These are phyloP conservation scores for Fermentozyma sake DNA, from an alignment of 1,139 yeast species.

Conservation along the genomic window DNA sequence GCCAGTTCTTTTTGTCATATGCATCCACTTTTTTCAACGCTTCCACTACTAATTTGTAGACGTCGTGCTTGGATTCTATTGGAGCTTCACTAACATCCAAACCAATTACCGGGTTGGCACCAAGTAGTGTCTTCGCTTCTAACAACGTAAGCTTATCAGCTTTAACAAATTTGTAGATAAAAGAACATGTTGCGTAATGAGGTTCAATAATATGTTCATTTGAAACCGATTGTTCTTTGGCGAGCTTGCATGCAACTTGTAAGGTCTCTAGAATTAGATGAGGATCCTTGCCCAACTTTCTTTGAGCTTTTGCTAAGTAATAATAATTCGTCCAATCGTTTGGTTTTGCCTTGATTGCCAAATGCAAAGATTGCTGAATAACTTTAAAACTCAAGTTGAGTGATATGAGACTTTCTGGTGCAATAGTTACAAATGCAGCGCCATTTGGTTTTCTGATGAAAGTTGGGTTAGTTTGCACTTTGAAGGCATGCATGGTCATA, in stretches of 20 bases:
- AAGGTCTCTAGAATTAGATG: constrained; percentile 34
- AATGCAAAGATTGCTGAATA: constrained; percentile 36
- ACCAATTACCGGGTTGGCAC: constrained; percentile 26
- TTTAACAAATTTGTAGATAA: constrained; percentile 54
- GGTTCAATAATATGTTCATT: constrained; percentile 70
- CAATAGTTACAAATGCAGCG: constrained; percentile 17
- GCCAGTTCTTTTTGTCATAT: constrained; percentile 85
- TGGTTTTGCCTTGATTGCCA: constrained; percentile 40
- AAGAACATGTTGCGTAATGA: constrained; percentile 59
- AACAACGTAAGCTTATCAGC: constrained; percentile 24
- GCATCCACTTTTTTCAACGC: constrained; percentile 36
- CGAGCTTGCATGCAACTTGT: constrained; percentile 35
- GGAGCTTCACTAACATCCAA: constrained; percentile 1
- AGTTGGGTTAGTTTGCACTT: constrained; percentile 32
- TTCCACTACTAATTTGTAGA: constrained; percentile 20
- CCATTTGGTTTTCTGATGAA: constrained; percentile 26
- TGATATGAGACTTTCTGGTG: constrained; percentile 21
- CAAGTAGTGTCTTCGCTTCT: constrained; percentile 36
- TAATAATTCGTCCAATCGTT: constrained; percentile 62
- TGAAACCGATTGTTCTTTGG: constrained; percentile 35
- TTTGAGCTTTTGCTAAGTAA: constrained; percentile 56
- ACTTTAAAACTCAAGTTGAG: constrained; percentile 26
- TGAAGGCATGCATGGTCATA: constrained; percentile 56
- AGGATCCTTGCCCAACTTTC: constrained; percentile 37
- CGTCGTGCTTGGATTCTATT: constrained; percentile 18